Evolutionary conservation across 371 early-diverging fungal genomes (phyloP).

Genomic region (Mucor ambiguus): DNA sequence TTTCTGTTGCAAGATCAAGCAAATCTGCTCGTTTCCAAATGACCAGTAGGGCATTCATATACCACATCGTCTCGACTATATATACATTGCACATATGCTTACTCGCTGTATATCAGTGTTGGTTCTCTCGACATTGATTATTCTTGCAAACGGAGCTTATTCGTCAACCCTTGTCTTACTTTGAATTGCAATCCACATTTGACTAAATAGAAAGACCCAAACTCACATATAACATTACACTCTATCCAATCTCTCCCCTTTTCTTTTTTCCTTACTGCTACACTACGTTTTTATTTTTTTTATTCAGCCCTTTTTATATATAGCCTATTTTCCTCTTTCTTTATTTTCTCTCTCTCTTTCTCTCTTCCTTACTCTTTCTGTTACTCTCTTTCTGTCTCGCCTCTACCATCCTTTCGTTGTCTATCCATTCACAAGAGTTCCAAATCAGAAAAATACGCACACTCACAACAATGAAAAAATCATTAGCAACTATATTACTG

Average conservation of each 20-base stretch:
- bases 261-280: constrained; percentile 10
- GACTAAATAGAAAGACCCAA: neutral
- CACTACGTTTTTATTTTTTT: constrained; percentile 2
- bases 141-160: neutral
- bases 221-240: constrained; percentile 2
- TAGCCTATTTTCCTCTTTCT: neutral
- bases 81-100: neutral
- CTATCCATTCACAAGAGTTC: neutral
- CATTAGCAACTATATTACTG: constrained; percentile 6
- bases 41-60: neutral
- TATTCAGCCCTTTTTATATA: constrained; percentile 7
- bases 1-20: neutral
- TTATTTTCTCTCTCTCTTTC: neutral
- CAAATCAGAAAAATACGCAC: neutral
- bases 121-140: neutral
- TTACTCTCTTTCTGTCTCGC: neutral
- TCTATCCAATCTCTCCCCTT: constrained; percentile 7
- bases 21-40: neutral
- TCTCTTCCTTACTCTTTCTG: constrained; percentile 3
- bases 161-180: constrained; percentile 10
- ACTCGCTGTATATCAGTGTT: neutral
- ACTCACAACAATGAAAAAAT: neutral
- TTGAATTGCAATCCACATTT: neutral
- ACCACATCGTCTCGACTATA: neutral
- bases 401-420: neutral